Conservation (phyloP, 2,329 filamentous ascomycete species). For the Shiraia sp. region DNA sequence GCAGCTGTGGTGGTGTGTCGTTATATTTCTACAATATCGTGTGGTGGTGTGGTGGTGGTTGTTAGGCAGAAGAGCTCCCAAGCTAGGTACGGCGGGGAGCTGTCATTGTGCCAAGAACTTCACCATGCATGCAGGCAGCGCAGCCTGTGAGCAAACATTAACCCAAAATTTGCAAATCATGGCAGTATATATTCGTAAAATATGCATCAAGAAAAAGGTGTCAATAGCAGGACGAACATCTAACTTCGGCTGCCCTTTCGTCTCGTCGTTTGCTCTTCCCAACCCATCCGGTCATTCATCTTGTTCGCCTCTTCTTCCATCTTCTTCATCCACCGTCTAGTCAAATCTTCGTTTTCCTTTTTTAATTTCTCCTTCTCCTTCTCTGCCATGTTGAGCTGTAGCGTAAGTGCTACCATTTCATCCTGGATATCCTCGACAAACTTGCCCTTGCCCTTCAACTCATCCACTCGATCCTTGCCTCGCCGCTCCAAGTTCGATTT, state of each 20-base stretch:
- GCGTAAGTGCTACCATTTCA: slow-evolving; percentile 83
- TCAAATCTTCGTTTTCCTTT: slow-evolving; percentile 83
- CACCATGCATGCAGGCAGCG: slow-evolving; percentile 35
- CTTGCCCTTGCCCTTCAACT: slow-evolving; percentile 81
- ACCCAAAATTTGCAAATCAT: neutral
- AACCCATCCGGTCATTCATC: slow-evolving; percentile 65
- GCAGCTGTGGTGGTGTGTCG: slow-evolving; percentile 1
- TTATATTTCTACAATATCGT: slow-evolving; percentile 7
- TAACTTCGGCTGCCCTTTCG: slow-evolving; percentile 11
- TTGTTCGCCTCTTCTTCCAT: slow-evolving; percentile 85
- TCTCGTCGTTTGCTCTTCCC: slow-evolving; percentile 26
- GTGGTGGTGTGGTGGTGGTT: slow-evolving; percentile 11
- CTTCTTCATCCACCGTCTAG: slow-evolving; percentile 87
- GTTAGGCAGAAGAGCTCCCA: slow-evolving; percentile 14
- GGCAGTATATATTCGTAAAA: neutral
- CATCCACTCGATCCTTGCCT: slow-evolving; percentile 80
- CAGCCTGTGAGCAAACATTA: neutral
- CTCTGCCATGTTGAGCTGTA: slow-evolving; percentile 86
- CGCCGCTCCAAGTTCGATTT: slow-evolving; percentile 65
- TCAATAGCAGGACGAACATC: neutral
- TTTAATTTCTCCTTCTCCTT: slow-evolving; percentile 72
- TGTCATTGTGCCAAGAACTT: slow-evolving; percentile 29
- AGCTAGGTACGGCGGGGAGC: slow-evolving; percentile 27
- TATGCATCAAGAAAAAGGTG: neutral
- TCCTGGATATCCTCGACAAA: slow-evolving; percentile 88